Conservation (phyloP, 257 asterid species). For the Penstemon eatonii region DNA sequence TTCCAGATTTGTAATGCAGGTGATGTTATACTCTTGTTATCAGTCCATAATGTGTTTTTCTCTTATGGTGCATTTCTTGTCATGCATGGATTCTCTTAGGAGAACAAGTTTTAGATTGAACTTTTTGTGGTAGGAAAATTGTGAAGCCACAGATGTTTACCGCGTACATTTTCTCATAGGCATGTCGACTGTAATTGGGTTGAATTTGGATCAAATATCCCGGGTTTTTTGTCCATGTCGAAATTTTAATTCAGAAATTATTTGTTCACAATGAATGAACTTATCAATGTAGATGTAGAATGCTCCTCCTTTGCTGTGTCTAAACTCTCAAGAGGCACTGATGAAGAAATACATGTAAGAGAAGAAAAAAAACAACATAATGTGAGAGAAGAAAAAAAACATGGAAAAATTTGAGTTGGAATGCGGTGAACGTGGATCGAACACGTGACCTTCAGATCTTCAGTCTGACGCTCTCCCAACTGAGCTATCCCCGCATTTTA, state of each 20-base stretch:
- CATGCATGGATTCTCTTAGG: not conserved
- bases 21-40: constrained; percentile 28
- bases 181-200: no score
- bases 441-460: constrained; percentile 72
- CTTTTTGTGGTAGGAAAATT: not conserved
- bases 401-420: not conserved
- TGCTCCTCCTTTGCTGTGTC: no score
- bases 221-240: no score
- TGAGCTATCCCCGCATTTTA: constrained; percentile 53
- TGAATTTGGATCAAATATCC: no score
- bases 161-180: no score
- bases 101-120: not conserved
- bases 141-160: not conserved
- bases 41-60: constrained; percentile 23
- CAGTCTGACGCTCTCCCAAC: constrained; percentile 79
- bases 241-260: no score
- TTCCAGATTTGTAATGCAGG: constrained; percentile 29
- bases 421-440: constrained; percentile 79
- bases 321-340: no score
- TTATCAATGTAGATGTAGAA: no score
- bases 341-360: no score
- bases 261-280: no score
- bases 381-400: no score
- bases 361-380: no score
- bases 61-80: not conserved